These are phyloP conservation scores for Vanrija sp. DNA, from an alignment of 1,284 basidiomycete species.

Conservation along the genomic window DNA sequence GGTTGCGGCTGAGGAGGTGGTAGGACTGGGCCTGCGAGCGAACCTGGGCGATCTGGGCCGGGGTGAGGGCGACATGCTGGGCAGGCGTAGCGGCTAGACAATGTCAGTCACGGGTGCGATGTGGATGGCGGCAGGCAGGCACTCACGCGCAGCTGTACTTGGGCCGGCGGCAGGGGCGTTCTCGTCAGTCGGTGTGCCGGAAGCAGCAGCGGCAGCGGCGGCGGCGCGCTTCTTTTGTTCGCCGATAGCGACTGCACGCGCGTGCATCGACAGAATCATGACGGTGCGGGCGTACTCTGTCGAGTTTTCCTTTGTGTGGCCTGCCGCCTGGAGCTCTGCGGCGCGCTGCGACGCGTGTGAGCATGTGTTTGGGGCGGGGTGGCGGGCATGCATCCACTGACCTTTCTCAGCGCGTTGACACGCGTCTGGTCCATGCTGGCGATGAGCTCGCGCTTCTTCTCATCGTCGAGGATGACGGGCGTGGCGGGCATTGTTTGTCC, in stretches of 20 bases:
- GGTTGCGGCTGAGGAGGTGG: conserved; percentile 73
- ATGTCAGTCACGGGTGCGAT: neutral
- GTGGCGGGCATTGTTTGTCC: neutral
- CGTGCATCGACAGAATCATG: conserved; percentile 37
- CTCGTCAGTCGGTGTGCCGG: neutral
- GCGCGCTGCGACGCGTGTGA: conserved; percentile 25
- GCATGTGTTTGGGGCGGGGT: neutral
- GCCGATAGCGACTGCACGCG: conserved; percentile 32
- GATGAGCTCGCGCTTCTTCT: conserved; percentile 38
- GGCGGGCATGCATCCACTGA: conserved; percentile 13
- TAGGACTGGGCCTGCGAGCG: conserved; percentile 86
- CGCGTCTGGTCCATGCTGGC: conserved; percentile 33
- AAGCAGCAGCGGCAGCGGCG: conserved; percentile 4
- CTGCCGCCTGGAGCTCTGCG: conserved; percentile 37
- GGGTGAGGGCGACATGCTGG: conserved; percentile 59
- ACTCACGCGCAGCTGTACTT: conserved; percentile 15
- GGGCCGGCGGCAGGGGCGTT: conserved; percentile 13
- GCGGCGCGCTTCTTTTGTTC: conserved; percentile 18
- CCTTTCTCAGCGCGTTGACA: conserved; percentile 30
- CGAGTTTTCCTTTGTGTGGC: conserved; percentile 38
- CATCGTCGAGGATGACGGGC: conserved; percentile 24
- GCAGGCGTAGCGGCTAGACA: conserved; percentile 14
- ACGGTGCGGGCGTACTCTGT: conserved; percentile 34
- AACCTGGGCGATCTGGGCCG: conserved; percentile 77
- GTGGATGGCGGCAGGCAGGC: neutral